Evolutionary conservation across 305 asterid genomes (phyloP).

Genomic region (Fraxinus nigra): DNA sequence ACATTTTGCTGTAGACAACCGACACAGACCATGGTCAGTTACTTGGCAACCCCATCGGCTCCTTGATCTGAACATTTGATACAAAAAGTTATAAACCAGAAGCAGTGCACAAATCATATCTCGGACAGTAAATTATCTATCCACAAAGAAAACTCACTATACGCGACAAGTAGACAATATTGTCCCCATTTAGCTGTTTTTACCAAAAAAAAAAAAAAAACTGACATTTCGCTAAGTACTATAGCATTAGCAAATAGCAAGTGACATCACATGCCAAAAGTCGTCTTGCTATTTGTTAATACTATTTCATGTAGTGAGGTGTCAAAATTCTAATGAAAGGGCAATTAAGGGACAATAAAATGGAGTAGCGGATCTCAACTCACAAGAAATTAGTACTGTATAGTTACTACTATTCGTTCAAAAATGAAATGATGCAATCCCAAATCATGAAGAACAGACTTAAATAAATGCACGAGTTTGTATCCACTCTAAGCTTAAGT

Average conservation of each 20-base stretch:
- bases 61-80: slow-evolving; percentile 54
- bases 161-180: background rate
- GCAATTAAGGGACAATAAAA: background rate
- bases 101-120: background rate
- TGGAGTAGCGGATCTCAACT: background rate
- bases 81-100: slow-evolving; percentile 1
- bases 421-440: background rate
- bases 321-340: background rate
- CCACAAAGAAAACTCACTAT: background rate
- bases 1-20: slow-evolving; percentile 69
- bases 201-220: background rate
- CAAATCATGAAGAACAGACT: background rate
- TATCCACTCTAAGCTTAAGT: background rate
- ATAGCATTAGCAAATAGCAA: too few relatives aligned
- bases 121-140: slow-evolving; percentile 6
- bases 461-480: background rate
- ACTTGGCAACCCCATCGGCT: slow-evolving; percentile 95
- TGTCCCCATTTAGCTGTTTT: background rate
- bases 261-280: too few relatives aligned
- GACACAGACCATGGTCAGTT: slow-evolving; percentile 73
- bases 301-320: background rate
- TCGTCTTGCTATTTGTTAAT: background rate
- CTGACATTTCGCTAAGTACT: background rate
- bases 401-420: background rate
- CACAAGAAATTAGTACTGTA: background rate